These are phyloP conservation scores for Sporobolomyces phaffii DNA, from an alignment of 768 basidiomycete species.

Conservation along the genomic window DNA sequence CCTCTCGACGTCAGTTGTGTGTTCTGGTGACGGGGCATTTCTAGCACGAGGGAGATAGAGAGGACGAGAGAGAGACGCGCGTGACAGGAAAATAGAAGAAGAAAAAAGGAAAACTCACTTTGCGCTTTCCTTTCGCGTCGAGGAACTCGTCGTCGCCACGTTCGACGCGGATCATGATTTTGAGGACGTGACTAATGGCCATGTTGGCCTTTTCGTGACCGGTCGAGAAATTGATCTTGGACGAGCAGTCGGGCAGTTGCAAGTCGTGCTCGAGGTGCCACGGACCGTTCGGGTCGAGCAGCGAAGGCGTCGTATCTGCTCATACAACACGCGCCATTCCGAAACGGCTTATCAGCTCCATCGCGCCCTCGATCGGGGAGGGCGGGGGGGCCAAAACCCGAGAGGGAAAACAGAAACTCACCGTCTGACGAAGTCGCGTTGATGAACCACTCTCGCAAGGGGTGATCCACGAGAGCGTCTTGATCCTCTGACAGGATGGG, in stretches of 20 bases:
- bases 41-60: no score
- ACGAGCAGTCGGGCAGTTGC: conserved; percentile 57
- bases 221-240: conserved; percentile 66
- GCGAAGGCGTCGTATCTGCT: conserved; percentile 45
- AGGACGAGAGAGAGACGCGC: no score
- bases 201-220: conserved; percentile 71
- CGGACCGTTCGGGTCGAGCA: conserved; percentile 59
- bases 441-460: conserved; percentile 52
- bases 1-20: no score
- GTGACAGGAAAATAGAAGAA: fast-evolving
- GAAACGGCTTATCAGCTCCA: no score
- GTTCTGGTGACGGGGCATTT: no score
- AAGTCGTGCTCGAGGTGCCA: conserved; percentile 72
- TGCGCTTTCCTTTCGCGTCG: conserved; percentile 66
- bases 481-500: conserved; percentile 69
- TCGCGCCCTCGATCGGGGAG: no score
- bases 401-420: conserved; percentile 42
- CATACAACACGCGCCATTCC: no score
- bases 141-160: conserved; percentile 63
- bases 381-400: no score
- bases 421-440: conserved; percentile 55
- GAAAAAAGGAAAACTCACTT: conserved; percentile 43
- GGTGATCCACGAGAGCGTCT: conserved; percentile 59
- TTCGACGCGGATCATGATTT: conserved; percentile 75
- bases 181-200: conserved; percentile 65